Base-by-base conservation (phyloP, 1,139 yeast genomes). In the Kluyveromyces sp. region DNA sequence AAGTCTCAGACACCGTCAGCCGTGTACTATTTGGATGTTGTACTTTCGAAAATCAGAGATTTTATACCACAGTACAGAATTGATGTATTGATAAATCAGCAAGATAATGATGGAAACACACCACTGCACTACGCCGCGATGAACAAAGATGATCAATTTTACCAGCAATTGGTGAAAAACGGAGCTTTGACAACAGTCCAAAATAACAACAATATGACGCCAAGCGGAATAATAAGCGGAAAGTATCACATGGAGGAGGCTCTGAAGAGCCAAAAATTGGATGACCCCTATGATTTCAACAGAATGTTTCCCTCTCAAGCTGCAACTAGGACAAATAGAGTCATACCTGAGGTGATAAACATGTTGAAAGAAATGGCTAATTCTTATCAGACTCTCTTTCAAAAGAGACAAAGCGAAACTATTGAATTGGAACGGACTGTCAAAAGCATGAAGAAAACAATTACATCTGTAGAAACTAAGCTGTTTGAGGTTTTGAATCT, bases 121-220 rank as follows among this genome's bases (percentile, higher is more conserved):
- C 95, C 95, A 0, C 69, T 88, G 45, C 95, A 89, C 56, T 74
- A 89, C 37, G 83, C 92, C 25, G 84, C 94, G 1, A 76, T 78
- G 45, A 78, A 83, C 56, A 76, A 83, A 36, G 86, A 92, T 44
- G 77, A 80, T 52, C 79, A 80, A 56, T 79, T 92, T 50, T 83
- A 85, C 54, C 80, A 82, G 50, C 79, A 83, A 1, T 70, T 92
- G 42, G 66, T 87, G 13, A 74, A 77, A 33, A 82, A 84, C 62
- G 85, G 83, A 51, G 92, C 89, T 12, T 74, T 78, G 47, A 75
- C 84, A 17, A 81, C 83, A 52, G 69, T 88, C 36, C 74, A 78
- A 34, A 89, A 92, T 62, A 74, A 80, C 50, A 77, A 78, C 30
- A 84, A 88, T 13, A 73, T 78, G 47, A 77, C 87, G 0, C 87